Conservation (phyloP, 2,329 filamentous ascomycete species). For the Xylaria sp. region DNA sequence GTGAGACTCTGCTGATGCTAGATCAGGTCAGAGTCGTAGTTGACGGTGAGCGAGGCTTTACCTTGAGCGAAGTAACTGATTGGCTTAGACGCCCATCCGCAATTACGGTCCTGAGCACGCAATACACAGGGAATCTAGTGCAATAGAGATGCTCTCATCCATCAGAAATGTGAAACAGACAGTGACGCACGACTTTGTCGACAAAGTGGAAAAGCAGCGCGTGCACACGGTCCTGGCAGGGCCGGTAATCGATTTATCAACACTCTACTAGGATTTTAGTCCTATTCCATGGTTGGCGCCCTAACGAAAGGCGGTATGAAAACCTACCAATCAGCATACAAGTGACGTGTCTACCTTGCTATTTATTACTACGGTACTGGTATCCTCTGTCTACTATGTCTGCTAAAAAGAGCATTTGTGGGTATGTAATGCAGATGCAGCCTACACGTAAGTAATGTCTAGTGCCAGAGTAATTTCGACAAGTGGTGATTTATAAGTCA, state of each 20-base stretch:
- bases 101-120: constrained; percentile 26
- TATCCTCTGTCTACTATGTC: background rate
- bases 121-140: constrained; percentile 28
- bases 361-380: constrained; percentile 5
- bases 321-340: constrained; percentile 17
- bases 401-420: background rate
- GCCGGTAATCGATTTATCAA: constrained; percentile 7
- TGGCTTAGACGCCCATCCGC: constrained; percentile 5
- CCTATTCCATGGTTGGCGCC: background rate
- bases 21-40: background rate
- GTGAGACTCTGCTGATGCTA: constrained; percentile 7
- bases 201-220: background rate
- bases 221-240: background rate
- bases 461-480: background rate
- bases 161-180: constrained; percentile 4
- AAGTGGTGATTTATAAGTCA: constrained; percentile 11
- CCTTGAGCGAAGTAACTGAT: constrained; percentile 20
- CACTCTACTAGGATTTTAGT: background rate
- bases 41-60: constrained; percentile 3
- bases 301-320: constrained; percentile 5
- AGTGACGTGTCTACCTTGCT: constrained; percentile 24
- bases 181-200: constrained; percentile 18
- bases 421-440: constrained; percentile 3
- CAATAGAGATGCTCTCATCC: constrained; percentile 7
- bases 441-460: background rate